A percentile compares a stretch with the other conserved stretches of the same genome.
Evolutionary conservation across 2,329 filamentous ascomycete genomes (phyloP).

Genomic region (Pleoardoris graminearum): DNA sequence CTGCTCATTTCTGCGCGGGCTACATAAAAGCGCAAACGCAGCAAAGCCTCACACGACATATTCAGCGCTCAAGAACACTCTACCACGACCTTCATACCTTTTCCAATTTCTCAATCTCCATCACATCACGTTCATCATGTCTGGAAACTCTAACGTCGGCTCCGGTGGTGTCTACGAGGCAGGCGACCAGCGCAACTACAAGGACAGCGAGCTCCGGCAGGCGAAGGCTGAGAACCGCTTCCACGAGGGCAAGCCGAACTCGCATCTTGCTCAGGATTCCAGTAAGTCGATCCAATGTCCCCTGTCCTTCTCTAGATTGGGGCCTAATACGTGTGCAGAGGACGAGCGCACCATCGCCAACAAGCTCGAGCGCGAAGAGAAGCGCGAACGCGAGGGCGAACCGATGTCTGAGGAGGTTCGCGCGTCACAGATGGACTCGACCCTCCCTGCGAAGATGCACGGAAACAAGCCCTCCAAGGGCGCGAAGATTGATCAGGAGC

Average conservation of each 20-base stretch:
- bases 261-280: conserved; percentile 70
- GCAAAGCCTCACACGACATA: not conserved
- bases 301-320: not conserved
- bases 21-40: conserved; percentile 1
- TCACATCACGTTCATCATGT: conserved; percentile 46
- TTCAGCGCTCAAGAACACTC: not conserved
- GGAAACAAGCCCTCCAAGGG: conserved; percentile 75
- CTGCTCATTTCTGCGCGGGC: not conserved
- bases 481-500: conserved; percentile 70
- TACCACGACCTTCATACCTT: too few species aligned
- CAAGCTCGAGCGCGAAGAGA: conserved; percentile 67
- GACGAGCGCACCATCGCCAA: conserved; percentile 73
- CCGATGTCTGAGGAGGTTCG: conserved; percentile 41
- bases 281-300: too few species aligned
- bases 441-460: conserved; percentile 61
- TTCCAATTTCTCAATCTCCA: too few species aligned
- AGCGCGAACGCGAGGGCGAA: conserved; percentile 50
- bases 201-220: conserved; percentile 57
- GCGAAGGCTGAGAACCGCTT: conserved; percentile 54
- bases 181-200: conserved; percentile 71
- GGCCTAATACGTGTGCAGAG: conserved; percentile 56
- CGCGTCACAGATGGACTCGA: conserved; percentile 63
- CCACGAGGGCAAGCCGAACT: conserved; percentile 71
- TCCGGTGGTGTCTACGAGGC: conserved; percentile 69
- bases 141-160: conserved; percentile 68